Conservation (phyloP, 2,329 filamentous ascomycete species). For the Colletotrichum gloeosporioides region DNA sequence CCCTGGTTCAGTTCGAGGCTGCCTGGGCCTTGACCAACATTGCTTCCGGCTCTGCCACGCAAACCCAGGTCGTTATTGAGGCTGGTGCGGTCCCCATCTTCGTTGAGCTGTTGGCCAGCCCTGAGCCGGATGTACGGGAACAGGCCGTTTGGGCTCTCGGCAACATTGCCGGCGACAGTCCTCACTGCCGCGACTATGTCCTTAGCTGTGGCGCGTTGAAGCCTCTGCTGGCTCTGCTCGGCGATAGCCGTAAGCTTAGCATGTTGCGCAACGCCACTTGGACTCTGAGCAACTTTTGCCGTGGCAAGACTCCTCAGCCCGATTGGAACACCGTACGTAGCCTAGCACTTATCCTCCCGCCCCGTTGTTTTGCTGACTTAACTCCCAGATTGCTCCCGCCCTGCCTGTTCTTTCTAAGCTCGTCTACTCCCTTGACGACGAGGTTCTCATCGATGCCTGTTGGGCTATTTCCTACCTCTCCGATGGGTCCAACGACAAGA, state of each 20-base stretch:
- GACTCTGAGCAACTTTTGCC: constrained; percentile 99
- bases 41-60: constrained; percentile 92
- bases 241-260: constrained; percentile 97
- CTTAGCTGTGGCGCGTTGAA: constrained; percentile 89
- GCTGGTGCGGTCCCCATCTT: constrained; percentile 98
- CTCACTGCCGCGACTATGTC: constrained; percentile 96
- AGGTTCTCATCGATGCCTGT: constrained; percentile 98
- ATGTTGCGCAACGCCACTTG: constrained; percentile 99
- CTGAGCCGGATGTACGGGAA: constrained; percentile 96
- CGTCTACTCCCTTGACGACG: constrained; percentile 97
- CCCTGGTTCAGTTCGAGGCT: constrained; percentile 97
- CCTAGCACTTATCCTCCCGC: neutral
- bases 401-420: constrained; percentile 95
- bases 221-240: constrained; percentile 86
- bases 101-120: constrained; percentile 92
- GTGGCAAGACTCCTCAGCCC: constrained; percentile 98
- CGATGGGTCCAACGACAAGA: constrained; percentile 98
- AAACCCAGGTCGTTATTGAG: constrained; percentile 99
- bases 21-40: constrained; percentile 99
- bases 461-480: constrained; percentile 99
- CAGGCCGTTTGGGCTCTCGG: constrained; percentile 98
- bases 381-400: constrained; percentile 82
- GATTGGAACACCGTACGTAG: constrained; percentile 91
- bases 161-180: constrained; percentile 98
- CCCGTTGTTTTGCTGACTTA: neutral